Evolutionary conservation across 331 rosid genomes (phyloP).

Genomic region (Quercus tomentella): DNA sequence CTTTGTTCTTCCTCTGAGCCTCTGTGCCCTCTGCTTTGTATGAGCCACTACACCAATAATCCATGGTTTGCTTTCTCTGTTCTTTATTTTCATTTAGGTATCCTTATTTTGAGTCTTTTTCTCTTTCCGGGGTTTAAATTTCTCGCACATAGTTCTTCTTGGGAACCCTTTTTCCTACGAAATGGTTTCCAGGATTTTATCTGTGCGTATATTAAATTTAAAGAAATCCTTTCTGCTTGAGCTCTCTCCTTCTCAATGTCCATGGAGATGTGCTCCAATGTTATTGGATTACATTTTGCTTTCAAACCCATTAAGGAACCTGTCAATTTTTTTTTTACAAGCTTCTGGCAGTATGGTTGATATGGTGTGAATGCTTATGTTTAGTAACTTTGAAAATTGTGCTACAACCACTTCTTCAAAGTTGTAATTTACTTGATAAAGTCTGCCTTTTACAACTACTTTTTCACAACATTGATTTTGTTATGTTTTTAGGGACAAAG

Average conservation of each 20-base stretch:
- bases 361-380: not conserved
- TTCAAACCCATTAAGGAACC: not conserved
- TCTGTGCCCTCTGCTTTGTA: no score
- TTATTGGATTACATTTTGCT: slow-evolving; percentile 43
- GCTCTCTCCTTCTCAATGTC: slow-evolving; percentile 37
- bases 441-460: not conserved
- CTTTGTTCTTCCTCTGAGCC: not conserved
- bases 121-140: not conserved
- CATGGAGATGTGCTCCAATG: slow-evolving; percentile 74
- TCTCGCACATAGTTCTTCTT: slow-evolving; percentile 67
- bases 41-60: no score
- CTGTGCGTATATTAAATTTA: slow-evolving; percentile 45
- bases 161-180: slow-evolving; percentile 20
- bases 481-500: not conserved
- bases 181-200: slow-evolving; percentile 61
- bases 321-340: not conserved
- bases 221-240: slow-evolving; percentile 74
- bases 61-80: no score
- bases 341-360: not conserved
- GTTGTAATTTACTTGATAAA: not conserved
- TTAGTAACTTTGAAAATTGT: not conserved
- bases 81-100: not conserved
- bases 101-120: not conserved
- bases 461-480: not conserved
- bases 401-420: not conserved